Base-by-base conservation (phyloP, 2,329 filamentous ascomycete species). In the Alternaria burnsii region DNA sequence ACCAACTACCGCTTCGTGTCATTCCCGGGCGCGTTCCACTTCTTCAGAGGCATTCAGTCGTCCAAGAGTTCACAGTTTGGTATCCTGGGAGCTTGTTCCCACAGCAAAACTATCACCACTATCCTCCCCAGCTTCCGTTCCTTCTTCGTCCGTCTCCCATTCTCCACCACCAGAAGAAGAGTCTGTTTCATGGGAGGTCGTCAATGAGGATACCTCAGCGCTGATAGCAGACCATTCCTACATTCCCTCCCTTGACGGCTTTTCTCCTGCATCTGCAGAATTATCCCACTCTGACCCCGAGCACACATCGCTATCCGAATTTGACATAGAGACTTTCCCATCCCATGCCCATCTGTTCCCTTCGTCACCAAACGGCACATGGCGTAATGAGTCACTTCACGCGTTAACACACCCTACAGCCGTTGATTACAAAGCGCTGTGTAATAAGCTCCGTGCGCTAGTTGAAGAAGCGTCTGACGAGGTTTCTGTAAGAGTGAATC, bases 281-380 rank as follows among this genome's bases (percentile, higher is more conserved):
- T 24, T 38, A 11, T 6, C 20, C 1, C 20, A 36, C 20, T 24
- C 46, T n/a, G 20, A 22, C 11, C 46, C 46, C 10, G 46, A 50
- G 11, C 11, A 11, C 20, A 50, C 32, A 18, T 14, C 24, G 18
- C 38, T 22, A 7, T 9, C 40, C 20, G 24, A 30, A 6, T 48
- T 62, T 12, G 62, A 63, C 12, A 55, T 53, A n/a, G 28, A 42
- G n/a, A 56, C 61, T 11, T 69, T 70, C 34, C 60, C 63, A 0
- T 9, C 28, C 2, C 26, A 62, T 11, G 44, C 52, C 1, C 42
- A 65, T 42, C 38, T 63, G 8, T 54, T 67, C 4, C 66, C 60
- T 10, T 63, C 52, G 7, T 53, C 62, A 12, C 42, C 24, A 12
- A 68, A 67, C 20, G 64, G 66, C 5, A 67, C 54, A 10, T 59